Percentiles rank a stretch among this genome's conserved stretches.
phyloP scores from a whole-genome alignment of 768 basidiomycete species.

The Boletus vinaceobasis region DNA sequence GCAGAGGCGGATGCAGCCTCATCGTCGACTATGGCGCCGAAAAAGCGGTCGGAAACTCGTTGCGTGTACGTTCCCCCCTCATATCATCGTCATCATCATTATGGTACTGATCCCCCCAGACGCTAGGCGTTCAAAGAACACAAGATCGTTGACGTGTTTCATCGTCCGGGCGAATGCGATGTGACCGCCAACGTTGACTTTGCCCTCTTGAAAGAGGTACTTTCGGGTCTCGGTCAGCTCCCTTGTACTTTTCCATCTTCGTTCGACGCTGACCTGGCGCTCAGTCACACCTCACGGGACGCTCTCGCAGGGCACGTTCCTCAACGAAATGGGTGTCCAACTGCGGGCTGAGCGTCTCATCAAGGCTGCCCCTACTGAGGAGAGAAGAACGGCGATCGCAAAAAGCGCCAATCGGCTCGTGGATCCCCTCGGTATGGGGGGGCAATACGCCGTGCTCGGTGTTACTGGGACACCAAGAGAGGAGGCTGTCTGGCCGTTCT shows the following conservation, averaged over 20 bases:
- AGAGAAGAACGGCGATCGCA: constrained; percentile 50
- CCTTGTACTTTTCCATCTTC: background rate
- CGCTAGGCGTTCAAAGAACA: constrained; percentile 86
- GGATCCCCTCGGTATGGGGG: constrained; percentile 81
- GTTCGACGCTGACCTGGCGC: constrained; percentile 3
- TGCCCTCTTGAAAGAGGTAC: constrained; percentile 76
- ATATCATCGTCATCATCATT: background rate
- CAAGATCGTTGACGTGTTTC: constrained; percentile 79
- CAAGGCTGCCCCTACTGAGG: constrained; percentile 45
- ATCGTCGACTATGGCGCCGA: constrained; percentile 89
- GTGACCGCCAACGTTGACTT: constrained; percentile 98
- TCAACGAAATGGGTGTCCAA: constrained; percentile 72
- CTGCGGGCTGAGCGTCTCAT: constrained; percentile 63
- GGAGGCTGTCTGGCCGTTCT: constrained; percentile 32
- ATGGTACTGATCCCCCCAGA: background rate
- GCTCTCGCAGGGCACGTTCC: constrained; percentile 71
- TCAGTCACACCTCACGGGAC: constrained; percentile 57
- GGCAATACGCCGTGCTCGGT: constrained; percentile 80
- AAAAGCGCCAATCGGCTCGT: constrained; percentile 68
- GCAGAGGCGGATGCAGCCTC: constrained; percentile 57
- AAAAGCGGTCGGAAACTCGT: constrained; percentile 64
- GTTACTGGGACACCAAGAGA: constrained; percentile 26
- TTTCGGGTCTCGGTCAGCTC: constrained; percentile 58
- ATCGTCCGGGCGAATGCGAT: constrained; percentile 83
- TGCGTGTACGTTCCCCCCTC: constrained; percentile 62